Evolutionary conservation across 352 stramenopile species (phyloP), one percentile per base, ranked within the genome.

Genomic region (Phytophthora podocarpi): DNA sequence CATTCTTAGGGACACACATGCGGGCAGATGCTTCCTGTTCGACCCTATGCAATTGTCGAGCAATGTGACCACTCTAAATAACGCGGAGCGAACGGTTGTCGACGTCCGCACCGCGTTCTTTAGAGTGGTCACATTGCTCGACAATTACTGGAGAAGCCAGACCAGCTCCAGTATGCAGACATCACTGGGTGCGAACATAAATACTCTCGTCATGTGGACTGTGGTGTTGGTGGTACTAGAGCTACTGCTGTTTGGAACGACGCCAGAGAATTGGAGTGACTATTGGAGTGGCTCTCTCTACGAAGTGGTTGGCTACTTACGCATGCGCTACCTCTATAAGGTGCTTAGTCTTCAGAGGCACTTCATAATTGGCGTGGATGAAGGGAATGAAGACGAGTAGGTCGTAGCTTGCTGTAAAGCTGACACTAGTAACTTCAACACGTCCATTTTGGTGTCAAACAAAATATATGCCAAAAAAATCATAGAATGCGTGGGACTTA

Each of bases 241-340:
- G 20, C 9, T 62, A 27, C 41, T 62, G 4, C 41, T 62, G 4
- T 62, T 54, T 40, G 53, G 53, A 5, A 42, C 53, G 24, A 36
- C 26, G 4, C 16, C 34, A 4, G 24, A 46, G 20, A 54, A 18
- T n/a, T 62, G 53, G 53, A 39, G 4, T 12, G 31, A 60, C 16
- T 52, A 30, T 11, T 52, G 52, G 52, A 31, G n/a, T n/a, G n/a
- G n/a, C n/a, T n/a, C n/a, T n/a, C n/a, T n/a, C n/a, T n/a, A n/a
- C n/a, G n/a, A n/a, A n/a, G n/a, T n/a, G n/a, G n/a, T n/a, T n/a
- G n/a, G n/a, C n/a, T n/a, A n/a, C n/a, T n/a, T n/a, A n/a, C n/a
- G n/a, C n/a, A n/a, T n/a, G n/a, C n/a, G n/a, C n/a, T n/a, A n/a
- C n/a, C n/a, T n/a, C n/a, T n/a, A n/a, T n/a, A n/a, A n/a, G n/a